Conservation (phyloP, 176 grass and related monocot species). For the Phyllostachys edulis region DNA sequence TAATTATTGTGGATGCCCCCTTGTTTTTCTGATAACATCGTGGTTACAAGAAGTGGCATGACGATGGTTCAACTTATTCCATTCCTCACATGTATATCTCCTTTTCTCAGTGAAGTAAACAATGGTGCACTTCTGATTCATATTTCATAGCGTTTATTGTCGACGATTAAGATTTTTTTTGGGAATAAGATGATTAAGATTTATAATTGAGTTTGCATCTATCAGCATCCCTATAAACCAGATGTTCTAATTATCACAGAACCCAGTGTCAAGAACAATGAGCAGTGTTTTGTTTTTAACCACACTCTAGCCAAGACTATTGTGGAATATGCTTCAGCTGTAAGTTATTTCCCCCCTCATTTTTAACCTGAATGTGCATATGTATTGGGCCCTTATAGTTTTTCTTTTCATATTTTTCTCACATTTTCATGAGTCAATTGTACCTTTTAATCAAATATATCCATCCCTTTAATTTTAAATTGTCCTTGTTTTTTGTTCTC, state of each 20-base stretch:
- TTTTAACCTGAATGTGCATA: not conserved
- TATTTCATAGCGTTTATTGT: not conserved
- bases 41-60: too few relatives aligned
- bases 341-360: constrained; percentile 45
- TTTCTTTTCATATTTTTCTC: not conserved
- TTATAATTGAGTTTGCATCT: not conserved
- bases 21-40: too few relatives aligned
- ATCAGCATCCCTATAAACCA: not conserved
- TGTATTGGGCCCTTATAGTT: not conserved
- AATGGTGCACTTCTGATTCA: not conserved
- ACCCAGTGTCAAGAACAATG: constrained; percentile 37
- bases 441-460: not conserved
- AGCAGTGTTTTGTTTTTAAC: constrained; percentile 53
- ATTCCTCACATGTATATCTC: not conserved
- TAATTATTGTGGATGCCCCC: too few relatives aligned
- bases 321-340: constrained; percentile 91
- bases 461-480: not conserved
- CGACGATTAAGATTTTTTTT: too few relatives aligned
- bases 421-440: not conserved
- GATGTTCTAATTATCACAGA: constrained; percentile 51
- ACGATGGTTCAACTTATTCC: not conserved
- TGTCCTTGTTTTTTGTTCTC: not conserved
- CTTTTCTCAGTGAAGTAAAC: not conserved
- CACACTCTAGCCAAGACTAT: constrained; percentile 75
- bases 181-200: not conserved